Base-by-base conservation (phyloP, 768 basidiomycete genomes). In the Tulasnella sp. region DNA sequence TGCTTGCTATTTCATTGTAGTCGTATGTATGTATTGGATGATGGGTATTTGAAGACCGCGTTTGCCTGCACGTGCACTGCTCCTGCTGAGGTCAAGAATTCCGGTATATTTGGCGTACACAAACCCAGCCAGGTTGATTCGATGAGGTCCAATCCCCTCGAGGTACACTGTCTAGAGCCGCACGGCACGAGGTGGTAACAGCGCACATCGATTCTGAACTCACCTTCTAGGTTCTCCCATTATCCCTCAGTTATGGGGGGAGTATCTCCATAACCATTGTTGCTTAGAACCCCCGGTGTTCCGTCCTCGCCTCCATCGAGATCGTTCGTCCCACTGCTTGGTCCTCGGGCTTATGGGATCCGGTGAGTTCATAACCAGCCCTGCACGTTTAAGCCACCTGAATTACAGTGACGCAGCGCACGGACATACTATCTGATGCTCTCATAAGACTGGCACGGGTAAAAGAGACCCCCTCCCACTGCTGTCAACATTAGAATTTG, bases 401-500 rank as follows among this genome's bases (percentile, higher is more conserved):
- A 5, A 26, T 67, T 35, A 26, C 9, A 32, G 61, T 32, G 61
- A 67, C 61, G 15, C 61, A 29, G 15, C 15, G 61, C 61, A 29
- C 61, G 7, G 15, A 35, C 61, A 16, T 29, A 35, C 61, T 67
- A 67, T 51, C n/a, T 20, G 51, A 20, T 51, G 51, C 51, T 51
- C 23, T n/a, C 51, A 67, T 29, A 67, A 32, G 61, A 16, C 61
- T 35, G 29, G 29, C 61, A 7, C 44, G 15, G 61, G 29, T 11
- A 32, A 67, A 67, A 29, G 16, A 15, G 13, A 11, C 15, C 10
- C 61, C 61, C 26, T 35, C 26, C 61, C 61, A 67, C 61, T 67
- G 61, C 61, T 67, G 61, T 67, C 61, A 26, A 35, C 61, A 67
- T 67, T 67, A 67, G 61, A 67, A 67, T 67, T 67, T 67, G 16